Conservation (phyloP, 257 asterid genomes). For the Leptodermis oblonga region DNA sequence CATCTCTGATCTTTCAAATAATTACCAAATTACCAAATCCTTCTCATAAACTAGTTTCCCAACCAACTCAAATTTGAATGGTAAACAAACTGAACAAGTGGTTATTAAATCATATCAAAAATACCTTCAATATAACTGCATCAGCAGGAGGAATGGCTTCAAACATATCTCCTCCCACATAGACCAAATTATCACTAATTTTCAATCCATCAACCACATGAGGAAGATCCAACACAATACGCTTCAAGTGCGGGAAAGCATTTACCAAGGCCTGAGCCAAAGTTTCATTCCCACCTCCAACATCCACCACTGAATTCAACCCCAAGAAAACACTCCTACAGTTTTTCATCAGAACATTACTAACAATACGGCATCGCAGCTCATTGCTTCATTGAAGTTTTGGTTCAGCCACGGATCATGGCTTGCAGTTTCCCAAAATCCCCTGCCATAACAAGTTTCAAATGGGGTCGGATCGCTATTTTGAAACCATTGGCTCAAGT, state of each 20-base stretch:
- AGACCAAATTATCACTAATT: conserved; percentile 4
- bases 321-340: conserved; percentile 22
- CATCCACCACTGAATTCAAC: conserved; percentile 27
- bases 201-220: conserved; percentile 30
- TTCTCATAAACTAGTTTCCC: no score
- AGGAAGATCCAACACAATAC: conserved; percentile 31
- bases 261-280: conserved; percentile 21
- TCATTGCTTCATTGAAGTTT: conserved; percentile 27
- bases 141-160: conserved; percentile 22
- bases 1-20: no score
- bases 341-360: conserved; percentile 1
- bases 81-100: no score
- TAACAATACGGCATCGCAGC: conserved; percentile 17
- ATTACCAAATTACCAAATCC: no score
- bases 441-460: conserved; percentile 15
- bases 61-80: no score
- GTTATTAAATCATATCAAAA: no score
- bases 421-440: conserved; percentile 21
- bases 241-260: conserved; percentile 20
- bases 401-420: conserved; percentile 14
- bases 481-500: conserved; percentile 12
- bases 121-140: conserved; percentile 27
- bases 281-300: conserved; percentile 36
- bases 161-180: conserved; percentile 25
- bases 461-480: conserved; percentile 15